These are phyloP conservation scores for Vitis hybrid DNA, from an alignment of 177 flowering plant species.

Conservation along the genomic window DNA sequence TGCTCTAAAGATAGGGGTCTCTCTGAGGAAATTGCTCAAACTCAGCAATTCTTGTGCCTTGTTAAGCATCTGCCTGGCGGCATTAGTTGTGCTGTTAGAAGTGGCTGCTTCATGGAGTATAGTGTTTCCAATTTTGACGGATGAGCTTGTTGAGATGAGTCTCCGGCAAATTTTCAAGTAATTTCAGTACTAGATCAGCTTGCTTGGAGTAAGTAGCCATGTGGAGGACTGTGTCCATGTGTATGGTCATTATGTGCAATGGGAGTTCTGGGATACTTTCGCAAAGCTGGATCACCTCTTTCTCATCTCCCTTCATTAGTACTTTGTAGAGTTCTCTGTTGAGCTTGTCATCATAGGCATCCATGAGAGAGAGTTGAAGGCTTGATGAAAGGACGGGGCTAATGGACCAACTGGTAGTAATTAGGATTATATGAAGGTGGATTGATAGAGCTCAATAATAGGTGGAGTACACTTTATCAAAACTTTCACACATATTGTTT, in stretches of 20 bases:
- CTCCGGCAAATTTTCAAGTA: not conserved
- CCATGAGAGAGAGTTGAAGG: too few species aligned
- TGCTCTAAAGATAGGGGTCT: slow-evolving; percentile 9
- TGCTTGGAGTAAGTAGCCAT: not conserved
- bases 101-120: not conserved
- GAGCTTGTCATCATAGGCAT: too few species aligned
- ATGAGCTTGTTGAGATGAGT: not conserved
- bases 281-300: not conserved
- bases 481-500: too few species aligned
- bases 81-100: not conserved
- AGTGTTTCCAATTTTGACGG: not conserved
- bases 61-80: not conserved
- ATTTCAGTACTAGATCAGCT: not conserved
- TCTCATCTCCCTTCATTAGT: not conserved
- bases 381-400: too few species aligned
- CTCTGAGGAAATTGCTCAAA: not conserved
- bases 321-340: not conserved
- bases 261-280: not conserved
- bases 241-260: not conserved
- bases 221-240: not conserved
- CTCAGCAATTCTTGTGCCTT: not conserved
- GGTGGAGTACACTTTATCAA: too few species aligned
- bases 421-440: too few species aligned
- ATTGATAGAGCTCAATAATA: too few species aligned
- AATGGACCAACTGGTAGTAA: too few species aligned